Conservation (phyloP, 306 rosid species). For the Abrus pulchellus region DNA sequence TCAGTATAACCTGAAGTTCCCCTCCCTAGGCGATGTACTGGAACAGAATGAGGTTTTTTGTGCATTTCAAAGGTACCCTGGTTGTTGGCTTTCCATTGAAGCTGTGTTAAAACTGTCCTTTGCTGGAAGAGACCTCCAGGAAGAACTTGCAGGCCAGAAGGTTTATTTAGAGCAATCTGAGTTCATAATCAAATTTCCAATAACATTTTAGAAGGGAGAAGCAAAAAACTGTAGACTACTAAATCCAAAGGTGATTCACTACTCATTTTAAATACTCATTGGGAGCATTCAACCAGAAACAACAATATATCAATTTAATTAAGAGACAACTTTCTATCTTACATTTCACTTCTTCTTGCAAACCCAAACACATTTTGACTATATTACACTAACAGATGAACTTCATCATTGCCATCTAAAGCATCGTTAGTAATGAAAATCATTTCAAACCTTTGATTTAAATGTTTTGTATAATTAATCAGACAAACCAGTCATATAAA, state of each 20-base stretch:
- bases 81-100: conserved; percentile 66
- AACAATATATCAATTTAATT: conserved; percentile 9
- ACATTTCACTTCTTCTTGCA: conserved; percentile 4
- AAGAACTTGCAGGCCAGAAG: conserved; percentile 93
- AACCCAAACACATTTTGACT: conserved; percentile 9
- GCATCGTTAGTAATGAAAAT: conserved; percentile 1
- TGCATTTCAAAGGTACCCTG: conserved; percentile 47
- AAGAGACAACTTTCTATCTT: conserved; percentile 11
- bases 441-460: background rate
- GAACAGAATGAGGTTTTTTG: conserved; percentile 67
- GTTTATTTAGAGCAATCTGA: conserved; percentile 90
- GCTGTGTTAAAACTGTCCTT: conserved; percentile 90
- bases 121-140: conserved; percentile 99
- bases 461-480: conserved; percentile 18
- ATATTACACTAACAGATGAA: conserved; percentile 7
- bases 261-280: background rate
- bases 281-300: background rate
- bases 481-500: conserved; percentile 9
- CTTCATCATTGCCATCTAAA: conserved; percentile 24
- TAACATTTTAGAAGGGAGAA: conserved; percentile 1
- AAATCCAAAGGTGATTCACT: background rate
- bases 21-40: conserved; percentile 96
- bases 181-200: conserved; percentile 36
- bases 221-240: conserved; percentile 16
- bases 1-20: conserved; percentile 89